Conservation (phyloP, 371 early-diverging fungal genomes). For the Apophysomyces elegans region DNA sequence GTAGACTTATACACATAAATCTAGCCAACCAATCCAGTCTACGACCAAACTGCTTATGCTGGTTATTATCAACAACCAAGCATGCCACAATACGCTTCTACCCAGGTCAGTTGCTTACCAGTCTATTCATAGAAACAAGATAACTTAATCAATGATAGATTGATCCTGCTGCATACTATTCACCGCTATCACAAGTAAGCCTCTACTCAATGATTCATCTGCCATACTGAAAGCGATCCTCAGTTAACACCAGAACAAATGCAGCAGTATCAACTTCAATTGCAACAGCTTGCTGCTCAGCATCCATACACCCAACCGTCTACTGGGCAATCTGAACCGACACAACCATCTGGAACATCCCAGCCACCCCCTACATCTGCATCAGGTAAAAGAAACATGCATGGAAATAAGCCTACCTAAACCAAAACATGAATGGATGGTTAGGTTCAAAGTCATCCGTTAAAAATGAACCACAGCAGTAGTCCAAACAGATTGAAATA, state of each 20-base stretch:
- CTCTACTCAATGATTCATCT: not conserved
- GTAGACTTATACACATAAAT: not conserved
- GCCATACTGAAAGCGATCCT: not conserved
- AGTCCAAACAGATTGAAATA: not conserved
- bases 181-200: conserved; percentile 19
- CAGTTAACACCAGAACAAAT: not conserved
- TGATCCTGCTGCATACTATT: conserved; percentile 22
- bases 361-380: not conserved
- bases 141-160: conserved; percentile 12
- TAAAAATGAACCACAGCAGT: not conserved
- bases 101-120: conserved; percentile 15
- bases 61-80: conserved; percentile 29
- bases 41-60: conserved; percentile 35
- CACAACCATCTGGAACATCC: not conserved
- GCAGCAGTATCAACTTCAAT: conserved; percentile 10
- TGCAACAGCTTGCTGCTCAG: conserved; percentile 6
- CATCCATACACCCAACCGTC: conserved; percentile 7
- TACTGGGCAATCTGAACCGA: not conserved
- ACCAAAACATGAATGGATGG: too few relatives aligned
- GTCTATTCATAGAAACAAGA: not conserved
- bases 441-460: not conserved
- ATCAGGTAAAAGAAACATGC: not conserved
- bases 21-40: conserved; percentile 21
- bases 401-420: not conserved
- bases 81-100: conserved; percentile 29